Evolutionary conservation across 805 yeast genomes (phyloP), one percentile per base, ranked within the genome.

Genomic region (Candida suzukii): DNA sequence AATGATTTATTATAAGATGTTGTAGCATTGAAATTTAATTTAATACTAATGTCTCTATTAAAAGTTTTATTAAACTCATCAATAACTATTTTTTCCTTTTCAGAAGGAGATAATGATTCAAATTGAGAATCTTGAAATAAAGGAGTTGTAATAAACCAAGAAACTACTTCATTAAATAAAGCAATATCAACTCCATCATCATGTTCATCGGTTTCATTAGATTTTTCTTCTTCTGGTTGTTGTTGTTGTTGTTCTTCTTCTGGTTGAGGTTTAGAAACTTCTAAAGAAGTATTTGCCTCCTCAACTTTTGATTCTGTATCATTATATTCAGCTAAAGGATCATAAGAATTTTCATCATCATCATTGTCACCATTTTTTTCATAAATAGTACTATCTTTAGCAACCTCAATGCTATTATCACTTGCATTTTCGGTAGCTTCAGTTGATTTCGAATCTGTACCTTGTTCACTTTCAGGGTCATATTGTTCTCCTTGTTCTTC

Each of bases 1-100:
- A 56, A 65, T n/a, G 58, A 66, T 45, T 53, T 61, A 43, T 60
- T 69, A 50, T 68, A 73, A 45, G 61, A 58, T 9, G 65, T 58
- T 11, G 64, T 54, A 1, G 65, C 61, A 10, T 47, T 47, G 41
- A 58, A 62, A 39, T 60, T 60, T 35, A 61, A 47, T 40, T 47
- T 50, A 12, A 54, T 46, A 22, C 49, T 46, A 34, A 53, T 46
- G 30, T 49, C 41, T 6, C 56, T 47, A 22, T 47, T 47, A 30
- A 53, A 49, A 10, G 60, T 47, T 32, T 51, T 47, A 43, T 67
- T 57, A 42, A 63, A 63, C 26, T 61, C 67, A 3, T 55, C 50
- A 10, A 66, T 48, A 21, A 70, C 54, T 30, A 51, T 51, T 22
- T 46, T 44, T 38, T 63, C 64, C 47, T 70, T 66, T 27, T 63